Evolutionary conservation across 192 early-diverging fungal genomes (phyloP).

Genomic region (Rhizophagus clarus): DNA sequence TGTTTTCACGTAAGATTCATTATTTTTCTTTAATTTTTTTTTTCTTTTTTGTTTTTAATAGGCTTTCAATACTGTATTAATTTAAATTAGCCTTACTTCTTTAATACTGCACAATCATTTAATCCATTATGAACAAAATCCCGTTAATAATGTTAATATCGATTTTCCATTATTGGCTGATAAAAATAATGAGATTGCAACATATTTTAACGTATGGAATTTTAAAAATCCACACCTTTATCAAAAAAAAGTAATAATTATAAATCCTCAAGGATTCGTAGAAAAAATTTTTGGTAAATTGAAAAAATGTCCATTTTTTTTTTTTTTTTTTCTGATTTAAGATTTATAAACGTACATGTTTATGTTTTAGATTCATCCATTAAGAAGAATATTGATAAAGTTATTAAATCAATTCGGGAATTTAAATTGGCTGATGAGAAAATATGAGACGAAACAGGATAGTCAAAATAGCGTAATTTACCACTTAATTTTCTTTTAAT

Average conservation of each 20-base stretch:
- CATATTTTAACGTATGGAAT: background rate
- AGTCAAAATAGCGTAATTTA: too few relatives aligned
- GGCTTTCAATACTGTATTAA: too few relatives aligned
- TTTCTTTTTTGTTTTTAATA: too few relatives aligned
- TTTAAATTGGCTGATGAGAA: background rate
- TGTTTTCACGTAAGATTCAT: background rate
- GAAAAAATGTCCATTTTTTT: too few relatives aligned
- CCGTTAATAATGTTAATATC: background rate
- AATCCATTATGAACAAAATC: background rate
- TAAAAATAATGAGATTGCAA: background rate
- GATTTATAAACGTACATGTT: too few relatives aligned
- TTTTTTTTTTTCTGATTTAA: too few relatives aligned
- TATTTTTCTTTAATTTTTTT: background rate
- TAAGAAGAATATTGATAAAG: background rate
- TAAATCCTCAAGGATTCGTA: background rate
- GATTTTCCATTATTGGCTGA: background rate
- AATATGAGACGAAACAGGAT: background rate
- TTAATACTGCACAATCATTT: background rate
- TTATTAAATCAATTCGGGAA: background rate
- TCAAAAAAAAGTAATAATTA: background rate
- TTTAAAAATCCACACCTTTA: background rate
- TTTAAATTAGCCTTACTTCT: background rate
- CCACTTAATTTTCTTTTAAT: too few relatives aligned
- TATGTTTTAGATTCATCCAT: background rate
- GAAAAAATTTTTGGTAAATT: background rate